Base-by-base conservation (phyloP, 768 basidiomycete species). In the Hemileccinum rubropunctum region DNA sequence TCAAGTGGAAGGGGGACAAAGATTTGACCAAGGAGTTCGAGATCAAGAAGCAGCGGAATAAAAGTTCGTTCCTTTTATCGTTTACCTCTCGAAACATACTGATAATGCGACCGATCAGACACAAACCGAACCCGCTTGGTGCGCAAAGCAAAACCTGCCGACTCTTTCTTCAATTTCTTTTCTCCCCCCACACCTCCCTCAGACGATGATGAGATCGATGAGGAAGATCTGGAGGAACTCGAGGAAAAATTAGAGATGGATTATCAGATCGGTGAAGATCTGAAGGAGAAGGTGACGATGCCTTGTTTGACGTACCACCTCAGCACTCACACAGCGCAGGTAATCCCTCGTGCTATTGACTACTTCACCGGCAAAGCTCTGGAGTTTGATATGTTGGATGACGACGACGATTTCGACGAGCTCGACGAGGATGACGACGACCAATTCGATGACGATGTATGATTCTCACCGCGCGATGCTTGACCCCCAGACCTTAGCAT, bases 81-180 rank as follows among this genome's bases (percentile, higher is more conserved):
- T 4, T 46, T 39, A 14, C 18, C 36, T 26, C 18, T 18, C 15
- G 21, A 23, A 30, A 14, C 23, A 9, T 32, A 38, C 48, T 59
- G 15, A 49, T 36, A 11, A 50, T 47, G 26, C 34, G 17, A 30
- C 39, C 7, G 46, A 48, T 46, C 59, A 91, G 89, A 86, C 65
- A 91, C 89, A 23, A 90, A 91, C 67, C 84, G 88, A 54, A 91
- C 86, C 1, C 86, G 88, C 53, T 73, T 90, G 32, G 83, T 88
- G 36, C 80, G 84, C 71, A 98, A 98, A 75, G 86, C 89, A 6
- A 84, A 82, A 58, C 90, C 92, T 9, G 85, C 89, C 6, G 91
- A 95, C 30, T 98, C 95, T 13, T 98, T 99, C 81, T 99, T 99
- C 86, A 92, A 93, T 80, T 99, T 98, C 75, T 99, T 99, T 81